Evolutionary conservation across 2,329 filamentous ascomycete species (phyloP).

Genomic region (Ceratocystis lukuohia): DNA sequence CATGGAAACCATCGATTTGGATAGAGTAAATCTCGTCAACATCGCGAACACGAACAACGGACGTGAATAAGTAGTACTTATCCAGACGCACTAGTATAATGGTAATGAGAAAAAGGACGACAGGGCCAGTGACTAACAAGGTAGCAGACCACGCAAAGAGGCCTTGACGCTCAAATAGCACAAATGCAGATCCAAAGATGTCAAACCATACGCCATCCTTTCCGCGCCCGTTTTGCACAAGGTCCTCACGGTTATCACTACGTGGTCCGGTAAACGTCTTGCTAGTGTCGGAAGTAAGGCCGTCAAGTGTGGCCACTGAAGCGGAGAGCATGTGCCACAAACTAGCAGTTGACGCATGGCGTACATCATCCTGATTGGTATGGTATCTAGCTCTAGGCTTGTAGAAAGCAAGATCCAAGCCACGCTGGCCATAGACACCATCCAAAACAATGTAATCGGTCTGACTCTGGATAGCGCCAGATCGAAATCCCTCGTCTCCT

Average conservation of each 20-base stretch:
- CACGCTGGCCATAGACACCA: conserved; percentile 63
- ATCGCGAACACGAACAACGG: conserved; percentile 41
- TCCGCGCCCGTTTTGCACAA: conserved; percentile 52
- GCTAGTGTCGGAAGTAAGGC: conserved; percentile 55
- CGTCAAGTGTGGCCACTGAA: conserved; percentile 59
- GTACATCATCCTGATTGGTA: conserved; percentile 73
- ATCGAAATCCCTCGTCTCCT: conserved; percentile 69
- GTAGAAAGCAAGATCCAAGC: conserved; percentile 86
- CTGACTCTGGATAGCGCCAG: conserved; percentile 64
- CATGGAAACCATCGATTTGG: conserved; percentile 59
- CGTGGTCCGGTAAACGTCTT: conserved; percentile 50
- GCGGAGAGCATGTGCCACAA: conserved; percentile 94
- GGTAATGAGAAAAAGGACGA: conserved; percentile 56
- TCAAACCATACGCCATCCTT: conserved; percentile 84
- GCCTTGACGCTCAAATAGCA: conserved; percentile 63
- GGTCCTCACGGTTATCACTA: conserved; percentile 41
- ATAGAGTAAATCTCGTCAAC: conserved; percentile 50
- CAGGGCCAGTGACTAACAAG: conserved; percentile 63
- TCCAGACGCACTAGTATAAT: conserved; percentile 56
- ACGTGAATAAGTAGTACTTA: conserved; percentile 80
- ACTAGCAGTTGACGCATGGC: conserved; percentile 55
- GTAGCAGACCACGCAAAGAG: conserved; percentile 82
- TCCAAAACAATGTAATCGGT: conserved; percentile 85
- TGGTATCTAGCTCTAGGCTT: conserved; percentile 78
- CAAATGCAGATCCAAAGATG: conserved; percentile 67